phyloP scores from a whole-genome alignment of 495 filamentous ascomycete species.

The Chlorociboria aeruginascens region DNA sequence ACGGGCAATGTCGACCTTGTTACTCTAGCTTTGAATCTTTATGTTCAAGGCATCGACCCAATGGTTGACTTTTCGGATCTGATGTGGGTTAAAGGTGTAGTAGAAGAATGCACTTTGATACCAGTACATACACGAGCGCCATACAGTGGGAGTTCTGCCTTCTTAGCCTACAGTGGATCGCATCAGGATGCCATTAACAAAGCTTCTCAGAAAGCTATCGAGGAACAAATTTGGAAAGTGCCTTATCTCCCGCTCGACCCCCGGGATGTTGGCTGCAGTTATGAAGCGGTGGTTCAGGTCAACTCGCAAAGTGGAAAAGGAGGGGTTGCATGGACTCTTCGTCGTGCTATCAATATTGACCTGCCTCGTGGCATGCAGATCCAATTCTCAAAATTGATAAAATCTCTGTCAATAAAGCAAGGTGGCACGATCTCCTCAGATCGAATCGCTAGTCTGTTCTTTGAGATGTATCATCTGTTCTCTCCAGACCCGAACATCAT shows the following conservation, averaged over 20 bases:
- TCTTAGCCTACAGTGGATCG: constrained; percentile 80
- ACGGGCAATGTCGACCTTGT: constrained; percentile 94
- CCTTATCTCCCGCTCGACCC: constrained; percentile 91
- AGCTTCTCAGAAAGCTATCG: constrained; percentile 51
- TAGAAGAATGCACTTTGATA: constrained; percentile 86
- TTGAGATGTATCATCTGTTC: no score
- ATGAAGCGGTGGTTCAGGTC: constrained; percentile 93
- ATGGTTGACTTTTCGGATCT: constrained; percentile 85
- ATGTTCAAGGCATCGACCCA: constrained; percentile 82
- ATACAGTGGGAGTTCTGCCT: constrained; percentile 63
- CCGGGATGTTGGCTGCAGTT: constrained; percentile 80
- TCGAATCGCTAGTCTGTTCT: no score
- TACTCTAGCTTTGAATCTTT: constrained; percentile 84
- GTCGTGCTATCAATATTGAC: constrained; percentile 72
- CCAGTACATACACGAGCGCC: constrained; percentile 77
- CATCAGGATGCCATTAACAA: constrained; percentile 99
- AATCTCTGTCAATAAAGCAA: no score
- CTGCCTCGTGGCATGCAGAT: constrained; percentile 86
- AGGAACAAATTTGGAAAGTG: constrained; percentile 44
- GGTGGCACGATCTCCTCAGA: no score
- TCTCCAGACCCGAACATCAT: no score
- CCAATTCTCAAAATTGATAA: constrained; percentile 51
- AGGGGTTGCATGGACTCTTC: constrained; percentile 85
- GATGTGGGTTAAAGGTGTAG: constrained; percentile 68
- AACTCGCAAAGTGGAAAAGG: constrained; percentile 93